Evolutionary conservation across 805 yeast species (phyloP).

Genomic region (Wickerhamomyces alni): DNA sequence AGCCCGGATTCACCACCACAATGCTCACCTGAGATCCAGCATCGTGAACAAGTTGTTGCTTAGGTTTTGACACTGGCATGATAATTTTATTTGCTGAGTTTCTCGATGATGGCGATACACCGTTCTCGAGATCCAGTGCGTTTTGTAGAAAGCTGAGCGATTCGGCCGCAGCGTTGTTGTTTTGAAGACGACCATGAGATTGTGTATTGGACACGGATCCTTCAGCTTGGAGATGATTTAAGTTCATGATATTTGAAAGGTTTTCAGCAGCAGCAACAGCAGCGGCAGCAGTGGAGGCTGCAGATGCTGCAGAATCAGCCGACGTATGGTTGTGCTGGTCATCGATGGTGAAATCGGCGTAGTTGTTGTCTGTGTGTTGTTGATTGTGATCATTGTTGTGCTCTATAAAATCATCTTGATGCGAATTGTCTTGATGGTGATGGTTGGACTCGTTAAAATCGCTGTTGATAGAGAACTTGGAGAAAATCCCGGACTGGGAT

Average conservation of each 20-base stretch:
- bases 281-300: conserved; percentile 5
- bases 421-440: no score
- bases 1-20: conserved; percentile 23
- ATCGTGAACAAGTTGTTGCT: conserved; percentile 19
- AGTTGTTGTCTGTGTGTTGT: no score
- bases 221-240: conserved; percentile 19
- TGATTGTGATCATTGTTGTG: no score
- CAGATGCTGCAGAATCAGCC: conserved; percentile 2
- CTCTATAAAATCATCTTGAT: no score
- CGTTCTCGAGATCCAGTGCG: conserved; percentile 3
- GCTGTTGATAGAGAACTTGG: no score
- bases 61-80: conserved; percentile 7
- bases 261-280: conserved; percentile 21
- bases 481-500: no score
- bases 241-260: conserved; percentile 20
- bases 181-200: not conserved
- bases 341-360: no score
- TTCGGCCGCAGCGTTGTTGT: not conserved
- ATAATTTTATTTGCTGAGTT: not conserved
- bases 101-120: not conserved
- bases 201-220: conserved; percentile 4
- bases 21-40: conserved; percentile 17
- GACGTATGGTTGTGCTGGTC: no score
- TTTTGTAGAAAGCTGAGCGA: conserved; percentile 10
- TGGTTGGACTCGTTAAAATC: no score